Evolutionary conservation across 2,329 filamentous ascomycete species (phyloP), one percentile per base, ranked within the genome.

Genomic region (Paraphoma chrysanthemicola): DNA sequence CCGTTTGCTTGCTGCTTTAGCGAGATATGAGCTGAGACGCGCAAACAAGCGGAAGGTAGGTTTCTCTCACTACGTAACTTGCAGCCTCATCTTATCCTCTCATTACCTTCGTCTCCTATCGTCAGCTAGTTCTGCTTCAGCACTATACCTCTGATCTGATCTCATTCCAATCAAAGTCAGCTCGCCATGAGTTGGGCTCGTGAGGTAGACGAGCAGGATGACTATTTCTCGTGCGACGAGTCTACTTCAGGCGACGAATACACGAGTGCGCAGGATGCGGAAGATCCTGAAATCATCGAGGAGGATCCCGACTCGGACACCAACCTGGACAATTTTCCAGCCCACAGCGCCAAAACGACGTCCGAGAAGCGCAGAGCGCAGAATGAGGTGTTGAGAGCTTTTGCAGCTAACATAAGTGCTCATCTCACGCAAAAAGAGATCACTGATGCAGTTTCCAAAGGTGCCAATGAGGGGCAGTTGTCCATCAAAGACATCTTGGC

Each of bases 401-500:
- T 77, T 66, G 75, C 79, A 12, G 74, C 76, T 23, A 72, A 79
- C 48, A 77, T 78, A 50, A 80, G 78, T n/a, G 69, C 79, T 41
- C 68, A 77, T 29, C 67, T 79, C n/a, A 77, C 78, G 0, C 70
- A 77, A 38, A 72, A 77, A 48, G 77, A 79, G 50, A 60, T 76
- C 33, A 75, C 77, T 47, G 66, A 73, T 18, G 72, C 66, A n/a
- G 66, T 53, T 28, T 56, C 76, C 17, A 67, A 71, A 44, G 63
- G 61, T n/a, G 64, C 69, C 29, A 77, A 80, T 18, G 79, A 84
- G 51, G 81, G 84, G 46, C 69, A 73, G 16, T 77, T 85, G 17
- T 86, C 83, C 1, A 83, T 84, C 41, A 77, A 78, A n/a, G 78
- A 81, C 44, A 76, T 88, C 4, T 75, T 87, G 50, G 79, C 80